Evolutionary conservation across 305 asterid species (phyloP).

Genomic region (Stenogyne calaminthoides): DNA sequence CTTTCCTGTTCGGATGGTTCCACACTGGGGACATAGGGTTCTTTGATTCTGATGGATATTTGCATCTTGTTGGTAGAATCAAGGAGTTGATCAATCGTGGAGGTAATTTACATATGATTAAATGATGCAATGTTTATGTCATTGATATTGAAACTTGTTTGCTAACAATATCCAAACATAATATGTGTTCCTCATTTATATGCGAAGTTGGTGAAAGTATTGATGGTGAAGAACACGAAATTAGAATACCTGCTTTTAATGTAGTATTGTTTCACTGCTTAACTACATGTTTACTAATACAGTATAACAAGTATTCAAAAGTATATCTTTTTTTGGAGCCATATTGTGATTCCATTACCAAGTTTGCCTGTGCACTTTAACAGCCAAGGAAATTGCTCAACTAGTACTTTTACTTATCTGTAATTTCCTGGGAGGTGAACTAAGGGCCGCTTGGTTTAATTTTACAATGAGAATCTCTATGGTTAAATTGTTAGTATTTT

Average conservation of each 20-base stretch:
- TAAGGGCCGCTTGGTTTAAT: not conserved
- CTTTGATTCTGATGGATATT: conserved; percentile 75
- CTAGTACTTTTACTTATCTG: not conserved
- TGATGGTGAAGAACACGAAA: conserved; percentile 7
- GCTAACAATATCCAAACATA: not conserved
- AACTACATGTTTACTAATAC: not conserved
- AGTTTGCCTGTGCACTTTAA: not conserved
- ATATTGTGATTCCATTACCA: not conserved
- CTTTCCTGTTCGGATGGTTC: conserved; percentile 82
- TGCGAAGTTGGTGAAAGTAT: not conserved
- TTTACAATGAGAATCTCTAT: not conserved
- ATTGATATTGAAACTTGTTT: not conserved
- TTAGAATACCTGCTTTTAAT: not conserved
- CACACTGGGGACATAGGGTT: conserved; percentile 85
- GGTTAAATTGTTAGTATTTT: not conserved
- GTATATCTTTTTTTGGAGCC: not conserved
- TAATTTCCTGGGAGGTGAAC: not conserved
- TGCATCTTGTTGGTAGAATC: conserved; percentile 93
- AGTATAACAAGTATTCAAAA: not conserved
- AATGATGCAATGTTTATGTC: not conserved
- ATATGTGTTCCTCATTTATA: too few species aligned
- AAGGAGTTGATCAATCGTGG: conserved; percentile 93
- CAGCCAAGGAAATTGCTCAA: not conserved
- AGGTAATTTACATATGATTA: conserved; percentile 49
- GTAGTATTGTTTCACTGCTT: not conserved